Evolutionary conservation across 257 asterid species (phyloP).

Genomic region (Capsicum chinense): DNA sequence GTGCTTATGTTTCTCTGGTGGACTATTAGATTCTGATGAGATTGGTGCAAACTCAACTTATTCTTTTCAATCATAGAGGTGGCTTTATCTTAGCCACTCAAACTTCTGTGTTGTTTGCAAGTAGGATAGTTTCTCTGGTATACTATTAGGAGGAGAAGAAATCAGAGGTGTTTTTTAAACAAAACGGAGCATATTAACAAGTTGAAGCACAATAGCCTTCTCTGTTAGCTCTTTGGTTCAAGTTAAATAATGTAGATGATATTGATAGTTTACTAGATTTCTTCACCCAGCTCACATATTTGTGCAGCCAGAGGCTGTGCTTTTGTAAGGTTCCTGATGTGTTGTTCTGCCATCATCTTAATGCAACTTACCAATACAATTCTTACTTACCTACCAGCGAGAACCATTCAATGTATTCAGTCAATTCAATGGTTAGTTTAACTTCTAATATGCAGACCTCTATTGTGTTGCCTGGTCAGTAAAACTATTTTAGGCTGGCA

Average conservation of each 20-base stretch:
- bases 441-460: neutral
- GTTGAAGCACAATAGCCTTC: neutral
- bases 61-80: slow-evolving; percentile 11
- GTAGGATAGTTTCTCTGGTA: slow-evolving; percentile 17
- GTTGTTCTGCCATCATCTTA: neutral
- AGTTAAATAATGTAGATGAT: neutral
- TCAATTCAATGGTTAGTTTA: neutral
- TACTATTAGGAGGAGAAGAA: neutral
- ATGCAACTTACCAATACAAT: neutral
- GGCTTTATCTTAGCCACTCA: neutral
- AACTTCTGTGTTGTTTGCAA: slow-evolving; percentile 15
- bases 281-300: neutral
- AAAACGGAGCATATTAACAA: neutral
- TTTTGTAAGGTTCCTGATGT: slow-evolving; percentile 15
- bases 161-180: neutral
- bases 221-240: neutral
- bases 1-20: neutral
- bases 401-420: neutral
- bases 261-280: neutral
- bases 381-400: neutral
- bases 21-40: too few relatives aligned
- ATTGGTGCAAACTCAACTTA: neutral
- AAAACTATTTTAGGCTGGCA: neutral
- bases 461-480: neutral
- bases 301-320: slow-evolving; percentile 2